Evolutionary conservation across 306 rosid species (phyloP), one percentile per base, ranked within the genome.

Genomic region (Cicer chorassanicum): DNA sequence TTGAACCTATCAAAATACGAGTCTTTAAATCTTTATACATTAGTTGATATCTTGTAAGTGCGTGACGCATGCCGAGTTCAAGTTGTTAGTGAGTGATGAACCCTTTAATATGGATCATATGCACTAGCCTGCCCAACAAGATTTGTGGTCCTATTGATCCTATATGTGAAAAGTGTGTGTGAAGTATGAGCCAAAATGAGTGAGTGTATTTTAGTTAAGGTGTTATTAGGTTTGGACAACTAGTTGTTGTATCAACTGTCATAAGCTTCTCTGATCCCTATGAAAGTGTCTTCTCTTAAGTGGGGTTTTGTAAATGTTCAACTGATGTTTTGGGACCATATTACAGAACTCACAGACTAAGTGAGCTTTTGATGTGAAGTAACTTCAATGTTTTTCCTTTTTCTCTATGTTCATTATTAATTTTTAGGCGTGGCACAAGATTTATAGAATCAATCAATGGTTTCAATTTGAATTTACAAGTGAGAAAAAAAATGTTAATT

Each of bases 61-160:
- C 19, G 7, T 15, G 9, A 1, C 2, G 15, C 5, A 2, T 2
- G 59, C 59, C 24, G 4, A 2, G 9, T 8, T 53, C 1, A 7
- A 10, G 2, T 56, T 55, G 39, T 21, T 4, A 56, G 39, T 21
- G 8, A 56, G 39, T 56, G 10, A 56, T 21, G n/a, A 18, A 56
- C 29, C 39, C 9, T 10, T 21, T 8, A 38, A 56, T 50, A 49
- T 54, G 39, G 41, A 11, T 3, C 36, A 4, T 19, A 56, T 8
- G 11, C 38, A 62, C 46, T 1, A 51, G 57, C 24, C 46, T 21
- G 57, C 24, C 67, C 46, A 62, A 62, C 46, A 62, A 36, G 0
- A 62, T n/a, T 36, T 43, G 86, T 73, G 86, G 90, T 87, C 88
- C 86, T 54, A 15, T 5, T 5, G 6, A 21, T 21, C 29, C 29